These are phyloP conservation scores for Fusarium sp. DNA, from an alignment of 2,329 filamentous ascomycete species.

Conservation along the genomic window DNA sequence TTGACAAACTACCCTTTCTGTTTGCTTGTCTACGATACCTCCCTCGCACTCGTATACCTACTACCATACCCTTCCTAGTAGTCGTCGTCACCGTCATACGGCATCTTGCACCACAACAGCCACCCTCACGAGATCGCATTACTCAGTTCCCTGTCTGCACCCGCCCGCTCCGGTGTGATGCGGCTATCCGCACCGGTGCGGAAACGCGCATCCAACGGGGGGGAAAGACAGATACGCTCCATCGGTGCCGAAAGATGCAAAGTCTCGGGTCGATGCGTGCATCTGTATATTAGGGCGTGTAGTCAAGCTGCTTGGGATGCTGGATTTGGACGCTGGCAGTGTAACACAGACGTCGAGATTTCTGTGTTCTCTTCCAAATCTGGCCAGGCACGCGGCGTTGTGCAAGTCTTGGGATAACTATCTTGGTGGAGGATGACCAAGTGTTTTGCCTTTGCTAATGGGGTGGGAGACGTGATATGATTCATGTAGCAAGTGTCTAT, in stretches of 20 bases:
- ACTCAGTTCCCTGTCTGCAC: background rate
- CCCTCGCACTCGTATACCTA: background rate
- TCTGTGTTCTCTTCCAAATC: background rate
- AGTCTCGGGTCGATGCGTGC: conserved; percentile 24
- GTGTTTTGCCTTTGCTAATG: background rate
- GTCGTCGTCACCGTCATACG: background rate
- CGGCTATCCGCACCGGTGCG: conserved; percentile 9
- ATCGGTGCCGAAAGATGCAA: conserved; percentile 29
- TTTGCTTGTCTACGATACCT: too few species aligned
- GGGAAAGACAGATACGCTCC: conserved; percentile 9
- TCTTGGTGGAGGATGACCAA: background rate
- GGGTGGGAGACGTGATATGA: background rate
- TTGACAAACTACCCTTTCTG: background rate
- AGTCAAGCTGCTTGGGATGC: background rate
- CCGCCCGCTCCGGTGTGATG: conserved; percentile 21
- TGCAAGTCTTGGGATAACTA: background rate
- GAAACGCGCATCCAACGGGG: conserved; percentile 1
- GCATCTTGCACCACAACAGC: background rate
- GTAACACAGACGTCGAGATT: background rate
- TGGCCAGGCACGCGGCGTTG: background rate
- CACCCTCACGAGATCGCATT: background rate
- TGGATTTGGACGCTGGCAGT: background rate
- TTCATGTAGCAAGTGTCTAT: background rate
- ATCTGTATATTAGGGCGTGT: background rate
- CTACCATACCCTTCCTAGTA: background rate